These are phyloP conservation scores for Pyrenophora seminiperda DNA, from an alignment of 2,329 filamentous ascomycete genomes.

Conservation along the genomic window DNA sequence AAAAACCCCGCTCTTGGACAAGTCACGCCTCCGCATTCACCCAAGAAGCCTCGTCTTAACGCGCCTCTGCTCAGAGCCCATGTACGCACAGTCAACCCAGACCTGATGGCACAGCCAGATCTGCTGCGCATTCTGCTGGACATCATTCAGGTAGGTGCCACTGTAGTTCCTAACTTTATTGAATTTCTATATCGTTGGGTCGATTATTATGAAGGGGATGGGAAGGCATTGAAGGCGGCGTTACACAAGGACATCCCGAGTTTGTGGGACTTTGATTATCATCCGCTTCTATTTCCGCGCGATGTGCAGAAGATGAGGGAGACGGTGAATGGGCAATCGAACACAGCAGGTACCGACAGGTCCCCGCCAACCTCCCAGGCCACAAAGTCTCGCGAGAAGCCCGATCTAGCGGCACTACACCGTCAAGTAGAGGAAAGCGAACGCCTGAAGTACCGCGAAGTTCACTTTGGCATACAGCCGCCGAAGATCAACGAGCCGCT, in stretches of 20 bases:
- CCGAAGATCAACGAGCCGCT: slow-evolving; percentile 31
- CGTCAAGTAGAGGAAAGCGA: slow-evolving; percentile 33
- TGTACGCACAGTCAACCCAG: slow-evolving; percentile 26
- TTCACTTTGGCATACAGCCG: slow-evolving; percentile 38
- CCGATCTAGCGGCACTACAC: slow-evolving; percentile 32
- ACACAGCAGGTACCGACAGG: slow-evolving; percentile 11
- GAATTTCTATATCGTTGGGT: slow-evolving; percentile 44
- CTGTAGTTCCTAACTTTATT: slow-evolving; percentile 41
- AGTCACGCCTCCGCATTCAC: slow-evolving; percentile 10
- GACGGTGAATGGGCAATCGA: not conserved
- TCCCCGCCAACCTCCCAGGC: slow-evolving; percentile 23
- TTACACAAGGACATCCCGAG: slow-evolving; percentile 41
- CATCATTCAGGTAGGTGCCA: slow-evolving; percentile 36
- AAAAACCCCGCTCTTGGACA: not conserved
- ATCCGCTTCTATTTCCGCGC: slow-evolving; percentile 29
- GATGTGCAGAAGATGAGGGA: slow-evolving; percentile 12
- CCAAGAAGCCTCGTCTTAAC: slow-evolving; percentile 34
- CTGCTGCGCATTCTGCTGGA: slow-evolving; percentile 39
- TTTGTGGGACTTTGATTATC: slow-evolving; percentile 43
- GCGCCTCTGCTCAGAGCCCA: slow-evolving; percentile 20
- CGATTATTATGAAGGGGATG: slow-evolving; percentile 41
- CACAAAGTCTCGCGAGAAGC: slow-evolving; percentile 31
- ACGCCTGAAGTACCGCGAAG: slow-evolving; percentile 40
- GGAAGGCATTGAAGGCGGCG: slow-evolving; percentile 40
- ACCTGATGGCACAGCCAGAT: slow-evolving; percentile 35